Percentiles rank a stretch among this genome's conserved stretches.
Evolutionary conservation across 768 basidiomycete species (phyloP).

Genomic region (Trametes sanguinea): DNA sequence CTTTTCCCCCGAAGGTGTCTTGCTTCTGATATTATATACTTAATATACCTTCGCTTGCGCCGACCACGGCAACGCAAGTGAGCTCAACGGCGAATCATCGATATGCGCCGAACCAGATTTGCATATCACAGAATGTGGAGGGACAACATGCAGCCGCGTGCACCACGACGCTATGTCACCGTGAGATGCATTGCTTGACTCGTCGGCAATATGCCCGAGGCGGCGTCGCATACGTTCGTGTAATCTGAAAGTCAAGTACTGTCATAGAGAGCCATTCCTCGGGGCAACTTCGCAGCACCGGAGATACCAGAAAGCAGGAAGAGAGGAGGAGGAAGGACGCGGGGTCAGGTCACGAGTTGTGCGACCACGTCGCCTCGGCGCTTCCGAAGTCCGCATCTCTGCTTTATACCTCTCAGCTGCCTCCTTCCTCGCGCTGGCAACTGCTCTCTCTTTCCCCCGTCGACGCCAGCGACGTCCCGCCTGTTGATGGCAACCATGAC

Average conservation of each 20-base stretch:
- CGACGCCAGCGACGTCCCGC: conserved; percentile 7
- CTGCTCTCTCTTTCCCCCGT: conserved; percentile 3
- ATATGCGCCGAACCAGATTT: too few species aligned
- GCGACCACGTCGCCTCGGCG: conserved; percentile 21
- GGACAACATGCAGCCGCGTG: too few species aligned
- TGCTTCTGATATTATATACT: too few species aligned
- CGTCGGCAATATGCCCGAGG: too few species aligned
- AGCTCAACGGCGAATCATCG: too few species aligned
- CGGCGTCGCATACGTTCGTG: not conserved
- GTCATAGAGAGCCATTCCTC: not conserved
- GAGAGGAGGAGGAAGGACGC: conserved; percentile 2
- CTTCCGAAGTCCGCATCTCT: not conserved
- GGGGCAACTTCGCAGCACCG: conserved; percentile 16
- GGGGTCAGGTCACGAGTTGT: conserved; percentile 12
- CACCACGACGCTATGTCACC: too few species aligned
- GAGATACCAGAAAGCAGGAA: conserved; percentile 6
- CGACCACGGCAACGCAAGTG: too few species aligned
- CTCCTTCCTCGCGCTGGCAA: conserved; percentile 17
- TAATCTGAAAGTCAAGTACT: not conserved
- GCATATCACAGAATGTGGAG: too few species aligned
- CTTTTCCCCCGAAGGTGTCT: too few species aligned
- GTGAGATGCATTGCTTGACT: too few species aligned
- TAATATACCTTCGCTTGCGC: too few species aligned
- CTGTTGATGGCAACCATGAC: conserved; percentile 19
- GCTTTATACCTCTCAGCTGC: conserved; percentile 18